Base-by-base conservation (phyloP, 2,329 filamentous ascomycete species). In the Lachnellula hyalina region DNA sequence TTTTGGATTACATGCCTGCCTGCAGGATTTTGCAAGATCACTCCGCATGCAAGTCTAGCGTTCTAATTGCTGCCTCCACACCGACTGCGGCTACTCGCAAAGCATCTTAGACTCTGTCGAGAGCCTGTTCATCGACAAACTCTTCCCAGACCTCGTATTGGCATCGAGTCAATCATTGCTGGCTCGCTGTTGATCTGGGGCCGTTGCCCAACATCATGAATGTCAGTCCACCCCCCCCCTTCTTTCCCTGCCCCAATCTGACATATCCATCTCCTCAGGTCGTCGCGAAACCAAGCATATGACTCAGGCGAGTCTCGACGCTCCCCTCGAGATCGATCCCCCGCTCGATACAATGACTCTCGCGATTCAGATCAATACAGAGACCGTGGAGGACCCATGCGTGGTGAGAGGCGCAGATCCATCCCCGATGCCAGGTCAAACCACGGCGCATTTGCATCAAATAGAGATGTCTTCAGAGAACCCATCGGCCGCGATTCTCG, bases 401-500 rank as follows among this genome's bases (percentile, higher is more conserved):
- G 67, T 35, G 64, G 63, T 15, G 68, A 68, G 38, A 61, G 64
- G 59, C 60, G 66, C 11, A 60, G 65, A 28, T 68, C 66, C n/a
- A 61, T 63, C 44, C 52, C 64, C 15, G 64, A 65, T 54, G 51
- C 59, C 17, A 56, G 64, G 45, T 54, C 60, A 17, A 68, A 63
- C 65, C 76, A 77, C 53, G 77, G 80, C 28, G 73, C 76, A n/a
- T 89, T 89, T 57, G 80, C 79, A 61, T 71, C 79, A 1, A 80
- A 78, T 62, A 77, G 84, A 61, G 82, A 85, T 61, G 69, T 66
- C 12, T 84, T 84, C 59, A 76, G 78, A 52, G 81, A 84, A 63
- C 68, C 78, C 6, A 51, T 51, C 14, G 54, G 55, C 42, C 63
- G 65, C 52, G 68, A 70, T 34, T 59, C 61, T 25, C 52, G 67